phyloP scores from a whole-genome alignment of 805 yeast genomes.

The Ogataea nakhonphanomensis region DNA sequence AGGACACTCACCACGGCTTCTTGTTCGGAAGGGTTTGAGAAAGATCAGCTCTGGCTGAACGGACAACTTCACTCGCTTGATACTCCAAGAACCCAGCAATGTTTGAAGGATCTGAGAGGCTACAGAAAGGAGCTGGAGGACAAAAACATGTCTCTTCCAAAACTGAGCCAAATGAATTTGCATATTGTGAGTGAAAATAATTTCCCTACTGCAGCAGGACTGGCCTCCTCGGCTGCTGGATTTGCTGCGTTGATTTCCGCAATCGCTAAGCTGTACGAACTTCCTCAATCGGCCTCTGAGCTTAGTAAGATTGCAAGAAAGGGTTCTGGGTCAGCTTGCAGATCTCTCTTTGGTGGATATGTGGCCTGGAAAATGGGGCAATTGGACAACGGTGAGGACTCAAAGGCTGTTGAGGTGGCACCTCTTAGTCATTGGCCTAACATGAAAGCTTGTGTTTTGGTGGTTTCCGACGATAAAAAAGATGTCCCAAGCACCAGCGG shows the following conservation, averaged over 20 bases:
- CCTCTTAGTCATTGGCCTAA: constrained; percentile 85
- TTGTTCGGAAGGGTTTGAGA: constrained; percentile 50
- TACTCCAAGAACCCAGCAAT: constrained; percentile 62
- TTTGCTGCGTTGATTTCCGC: constrained; percentile 93
- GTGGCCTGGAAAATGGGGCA: constrained; percentile 99
- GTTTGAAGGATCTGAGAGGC: constrained; percentile 69
- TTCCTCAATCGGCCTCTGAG: constrained; percentile 83
- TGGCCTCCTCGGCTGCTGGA: constrained; percentile 98
- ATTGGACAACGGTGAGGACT: constrained; percentile 75
- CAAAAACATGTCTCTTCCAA: constrained; percentile 51
- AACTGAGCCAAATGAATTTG: constrained; percentile 59
- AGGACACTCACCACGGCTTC: constrained; percentile 90
- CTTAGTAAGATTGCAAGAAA: constrained; percentile 92
- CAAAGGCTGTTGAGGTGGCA: constrained; percentile 90
- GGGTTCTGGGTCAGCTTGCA: constrained; percentile 98
- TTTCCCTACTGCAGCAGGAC: constrained; percentile 98
- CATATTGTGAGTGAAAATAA: constrained; percentile 91
- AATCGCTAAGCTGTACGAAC: constrained; percentile 77
- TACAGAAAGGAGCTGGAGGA: constrained; percentile 63
- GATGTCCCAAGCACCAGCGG: constrained; percentile 95
- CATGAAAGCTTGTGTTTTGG: constrained; percentile 88
- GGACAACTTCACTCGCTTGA: constrained; percentile 75
- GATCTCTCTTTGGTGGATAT: constrained; percentile 95
- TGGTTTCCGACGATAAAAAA: constrained; percentile 89
- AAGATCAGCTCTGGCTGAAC: constrained; percentile 80